Evolutionary conservation across 352 stramenopile species (phyloP).

Genomic region (Phytophthora vignae): DNA sequence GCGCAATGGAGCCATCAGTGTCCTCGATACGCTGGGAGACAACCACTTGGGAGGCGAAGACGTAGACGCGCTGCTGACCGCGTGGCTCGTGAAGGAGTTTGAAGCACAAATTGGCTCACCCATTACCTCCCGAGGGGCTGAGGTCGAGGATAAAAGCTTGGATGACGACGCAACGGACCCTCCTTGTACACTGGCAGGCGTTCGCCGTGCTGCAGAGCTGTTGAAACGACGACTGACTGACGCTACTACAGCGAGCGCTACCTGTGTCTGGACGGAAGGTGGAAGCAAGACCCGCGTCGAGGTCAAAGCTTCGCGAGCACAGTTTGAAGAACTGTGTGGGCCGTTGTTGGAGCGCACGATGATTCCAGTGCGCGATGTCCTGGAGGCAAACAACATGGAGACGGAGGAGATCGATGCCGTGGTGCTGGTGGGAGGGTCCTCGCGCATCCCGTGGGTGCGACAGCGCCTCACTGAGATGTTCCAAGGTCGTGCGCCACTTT

Average conservation of each 20-base stretch:
- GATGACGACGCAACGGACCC: slow-evolving; percentile 39
- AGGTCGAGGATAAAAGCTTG: slow-evolving; percentile 27
- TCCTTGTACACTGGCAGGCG: slow-evolving; percentile 61
- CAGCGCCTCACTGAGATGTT: slow-evolving; percentile 56
- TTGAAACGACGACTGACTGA: slow-evolving; percentile 65
- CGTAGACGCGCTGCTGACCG: slow-evolving; percentile 92
- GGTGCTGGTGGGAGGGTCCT: slow-evolving; percentile 65
- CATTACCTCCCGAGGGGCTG: slow-evolving; percentile 40
- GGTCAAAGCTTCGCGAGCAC: slow-evolving; percentile 46
- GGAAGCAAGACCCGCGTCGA: slow-evolving; percentile 23
- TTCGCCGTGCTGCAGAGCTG: slow-evolving; percentile 62
- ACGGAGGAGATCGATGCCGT: slow-evolving; percentile 62
- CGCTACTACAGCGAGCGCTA: slow-evolving; percentile 26
- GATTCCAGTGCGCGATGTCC: slow-evolving; percentile 56
- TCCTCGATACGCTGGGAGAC: slow-evolving; percentile 95
- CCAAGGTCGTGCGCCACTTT: slow-evolving; percentile 49
- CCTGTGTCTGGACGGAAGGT: slow-evolving; percentile 39
- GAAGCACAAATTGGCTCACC: slow-evolving; percentile 38
- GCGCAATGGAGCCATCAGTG: slow-evolving; percentile 95
- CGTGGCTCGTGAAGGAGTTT: slow-evolving; percentile 91
- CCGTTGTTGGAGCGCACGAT: slow-evolving; percentile 67
- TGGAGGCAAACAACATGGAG: slow-evolving; percentile 68
- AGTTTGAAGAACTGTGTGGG: slow-evolving; percentile 59
- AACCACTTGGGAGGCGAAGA: slow-evolving; percentile 88
- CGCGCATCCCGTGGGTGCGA: slow-evolving; percentile 67